These are phyloP conservation scores for Paramecium sexaurelia DNA, from an alignment of 73 alveolate species.

Conservation along the genomic window DNA sequence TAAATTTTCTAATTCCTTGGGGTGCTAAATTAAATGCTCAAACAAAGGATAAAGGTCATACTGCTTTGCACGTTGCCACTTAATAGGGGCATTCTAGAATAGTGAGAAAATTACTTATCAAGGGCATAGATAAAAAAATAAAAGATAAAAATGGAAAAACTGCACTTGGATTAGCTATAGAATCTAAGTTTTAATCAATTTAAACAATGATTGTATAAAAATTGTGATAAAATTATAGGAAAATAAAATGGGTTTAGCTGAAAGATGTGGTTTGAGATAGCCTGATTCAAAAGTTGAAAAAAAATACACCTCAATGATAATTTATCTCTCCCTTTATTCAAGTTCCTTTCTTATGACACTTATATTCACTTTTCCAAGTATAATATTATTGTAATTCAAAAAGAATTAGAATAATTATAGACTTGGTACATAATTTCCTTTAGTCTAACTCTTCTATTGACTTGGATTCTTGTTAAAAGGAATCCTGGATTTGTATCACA, in stretches of 20 bases:
- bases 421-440: neutral
- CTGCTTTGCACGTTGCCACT: constrained; percentile 40
- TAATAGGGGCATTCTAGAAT: neutral
- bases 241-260: constrained; percentile 25
- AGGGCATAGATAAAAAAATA: neutral
- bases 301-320: neutral
- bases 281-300: constrained; percentile 37
- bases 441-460: neutral
- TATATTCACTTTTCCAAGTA: neutral
- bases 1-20: constrained; percentile 40
- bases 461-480: neutral
- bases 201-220: neutral
- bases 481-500: constrained; percentile 3
- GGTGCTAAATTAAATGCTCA: neutral
- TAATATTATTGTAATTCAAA: neutral
- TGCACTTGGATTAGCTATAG: constrained; percentile 1
- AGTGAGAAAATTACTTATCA: constrained; percentile 24
- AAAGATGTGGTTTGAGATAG: constrained; percentile 37
- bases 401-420: neutral
- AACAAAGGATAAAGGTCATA: neutral
- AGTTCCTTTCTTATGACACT: neutral
- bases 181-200: neutral
- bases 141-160: constrained; percentile 6
- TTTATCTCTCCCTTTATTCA: neutral
- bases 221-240: neutral